Conservation (phyloP, 2,329 filamentous ascomycete species). For the Exophiala viscosa region DNA sequence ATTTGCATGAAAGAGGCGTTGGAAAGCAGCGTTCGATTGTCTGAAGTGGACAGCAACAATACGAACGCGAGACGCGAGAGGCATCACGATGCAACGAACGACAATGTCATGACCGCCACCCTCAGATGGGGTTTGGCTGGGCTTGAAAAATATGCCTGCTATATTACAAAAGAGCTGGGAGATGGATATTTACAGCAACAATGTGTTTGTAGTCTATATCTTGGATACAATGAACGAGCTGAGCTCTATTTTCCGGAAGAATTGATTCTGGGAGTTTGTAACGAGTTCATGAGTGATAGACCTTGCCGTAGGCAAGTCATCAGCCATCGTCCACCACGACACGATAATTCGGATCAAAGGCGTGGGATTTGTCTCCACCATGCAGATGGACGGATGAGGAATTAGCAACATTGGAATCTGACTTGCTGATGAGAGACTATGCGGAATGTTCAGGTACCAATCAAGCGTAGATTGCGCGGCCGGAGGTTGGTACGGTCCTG, state of each 20-base stretch:
- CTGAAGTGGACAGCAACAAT: constrained; percentile 16
- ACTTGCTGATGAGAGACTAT: too few species aligned
- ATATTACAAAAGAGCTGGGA: constrained; percentile 10
- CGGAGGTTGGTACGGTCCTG: too few species aligned
- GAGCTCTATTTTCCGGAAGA: background rate
- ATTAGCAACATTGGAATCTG: too few species aligned
- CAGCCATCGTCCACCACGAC: too few species aligned
- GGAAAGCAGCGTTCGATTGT: constrained; percentile 23
- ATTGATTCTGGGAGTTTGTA: too few species aligned
- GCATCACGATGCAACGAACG: constrained; percentile 27
- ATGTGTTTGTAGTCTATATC: constrained; percentile 7
- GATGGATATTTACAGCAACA: constrained; percentile 8
- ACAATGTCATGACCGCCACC: constrained; percentile 24
- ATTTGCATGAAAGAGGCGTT: constrained; percentile 15
- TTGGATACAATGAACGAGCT: background rate
- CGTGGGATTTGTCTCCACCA: too few species aligned
- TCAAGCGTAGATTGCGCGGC: too few species aligned
- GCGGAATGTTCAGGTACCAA: too few species aligned
- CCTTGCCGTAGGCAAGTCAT: too few species aligned
- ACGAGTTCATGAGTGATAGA: too few species aligned
- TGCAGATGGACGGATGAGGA: too few species aligned
- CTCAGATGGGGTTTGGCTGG: constrained; percentile 5
- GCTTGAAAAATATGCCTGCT: constrained; percentile 19
- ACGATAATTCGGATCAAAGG: too few species aligned
- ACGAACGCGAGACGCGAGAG: constrained; percentile 29